These are phyloP conservation scores for Cicer yamashitae DNA, from an alignment of 306 rosid genomes.

Conservation along the genomic window DNA sequence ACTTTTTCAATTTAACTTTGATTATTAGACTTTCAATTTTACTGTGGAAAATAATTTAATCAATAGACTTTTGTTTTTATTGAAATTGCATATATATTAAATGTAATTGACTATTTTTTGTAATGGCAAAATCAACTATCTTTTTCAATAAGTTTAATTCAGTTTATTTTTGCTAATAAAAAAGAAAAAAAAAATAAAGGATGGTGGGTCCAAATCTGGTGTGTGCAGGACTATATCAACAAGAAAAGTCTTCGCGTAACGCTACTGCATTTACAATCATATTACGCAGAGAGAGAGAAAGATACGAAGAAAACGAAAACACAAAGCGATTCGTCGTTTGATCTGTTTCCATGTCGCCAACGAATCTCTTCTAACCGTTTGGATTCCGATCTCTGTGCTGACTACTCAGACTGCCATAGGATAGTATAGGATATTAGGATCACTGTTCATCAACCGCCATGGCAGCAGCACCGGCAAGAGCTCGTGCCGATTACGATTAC, in stretches of 20 bases:
- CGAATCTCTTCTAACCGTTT: slow-evolving; percentile 38
- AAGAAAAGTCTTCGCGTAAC: slow-evolving; percentile 30
- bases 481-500: slow-evolving; percentile 91
- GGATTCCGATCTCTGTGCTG: slow-evolving; percentile 43
- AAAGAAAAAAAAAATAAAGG: no score
- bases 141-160: no score
- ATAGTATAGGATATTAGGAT: background rate
- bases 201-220: slow-evolving; percentile 37
- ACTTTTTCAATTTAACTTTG: no score
- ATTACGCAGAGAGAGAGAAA: slow-evolving; percentile 1
- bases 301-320: slow-evolving; percentile 4
- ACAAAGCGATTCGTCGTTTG: slow-evolving; percentile 45
- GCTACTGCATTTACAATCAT: slow-evolving; percentile 23
- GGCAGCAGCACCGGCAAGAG: slow-evolving; percentile 80
- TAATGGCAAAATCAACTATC: no score
- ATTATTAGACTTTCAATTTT: no score
- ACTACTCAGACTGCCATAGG: no score
- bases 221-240: slow-evolving; percentile 19
- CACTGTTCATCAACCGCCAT: slow-evolving; percentile 39
- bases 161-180: no score
- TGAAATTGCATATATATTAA: no score
- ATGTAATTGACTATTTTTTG: no score
- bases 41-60: no score
- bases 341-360: slow-evolving; percentile 55
- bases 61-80: no score